Evolutionary conservation across 1,284 basidiomycete species (phyloP).

Genomic region (Exobasidium rhododendri): DNA sequence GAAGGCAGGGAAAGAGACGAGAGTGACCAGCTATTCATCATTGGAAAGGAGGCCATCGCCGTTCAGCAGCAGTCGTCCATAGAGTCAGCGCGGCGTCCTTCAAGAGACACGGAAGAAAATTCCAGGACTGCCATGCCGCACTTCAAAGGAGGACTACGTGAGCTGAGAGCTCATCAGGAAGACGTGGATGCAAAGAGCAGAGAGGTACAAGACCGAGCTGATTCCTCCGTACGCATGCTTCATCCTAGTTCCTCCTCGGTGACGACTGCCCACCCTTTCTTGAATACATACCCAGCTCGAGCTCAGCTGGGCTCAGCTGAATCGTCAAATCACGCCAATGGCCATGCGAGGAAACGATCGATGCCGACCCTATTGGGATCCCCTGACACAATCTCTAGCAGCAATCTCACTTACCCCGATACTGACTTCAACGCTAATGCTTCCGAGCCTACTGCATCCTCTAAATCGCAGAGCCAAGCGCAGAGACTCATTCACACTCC

Average conservation of each 20-base stretch:
- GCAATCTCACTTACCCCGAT: neutral
- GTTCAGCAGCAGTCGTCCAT: too few relatives aligned
- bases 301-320: neutral
- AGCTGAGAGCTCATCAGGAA: too few relatives aligned
- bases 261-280: neutral
- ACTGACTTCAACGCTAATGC: neutral
- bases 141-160: too few relatives aligned
- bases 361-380: neutral
- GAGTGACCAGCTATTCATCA: neutral
- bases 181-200: too few relatives aligned
- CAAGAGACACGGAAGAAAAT: too few relatives aligned
- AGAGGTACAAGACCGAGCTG: too few relatives aligned
- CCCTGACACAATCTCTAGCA: neutral
- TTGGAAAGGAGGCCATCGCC: neutral
- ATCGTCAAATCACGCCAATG: neutral
- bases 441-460: too few relatives aligned
- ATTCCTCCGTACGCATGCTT: neutral
- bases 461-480: too few relatives aligned
- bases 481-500: too few relatives aligned
- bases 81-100: too few relatives aligned
- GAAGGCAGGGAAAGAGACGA: neutral
- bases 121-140: too few relatives aligned
- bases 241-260: neutral
- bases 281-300: neutral
- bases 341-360: neutral